Conservation (phyloP, 1,284 basidiomycete genomes). For the Porogramme epimiltina region DNA sequence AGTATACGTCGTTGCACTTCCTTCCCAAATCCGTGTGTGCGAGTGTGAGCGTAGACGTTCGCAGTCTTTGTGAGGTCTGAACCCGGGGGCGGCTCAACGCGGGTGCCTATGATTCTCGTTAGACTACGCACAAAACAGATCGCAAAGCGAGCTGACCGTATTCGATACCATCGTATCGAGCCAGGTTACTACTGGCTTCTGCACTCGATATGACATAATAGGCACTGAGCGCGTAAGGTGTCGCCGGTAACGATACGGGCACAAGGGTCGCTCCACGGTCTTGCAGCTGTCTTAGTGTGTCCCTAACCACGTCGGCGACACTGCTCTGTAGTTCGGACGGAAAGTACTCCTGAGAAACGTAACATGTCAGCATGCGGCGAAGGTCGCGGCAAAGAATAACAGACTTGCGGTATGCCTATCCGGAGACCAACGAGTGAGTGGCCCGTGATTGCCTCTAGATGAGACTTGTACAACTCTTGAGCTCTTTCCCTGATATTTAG, state of each 20-base stretch:
- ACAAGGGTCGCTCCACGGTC: slow-evolving; percentile 68
- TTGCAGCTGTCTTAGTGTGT: slow-evolving; percentile 52
- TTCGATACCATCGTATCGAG: slow-evolving; percentile 86
- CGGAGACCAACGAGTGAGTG: slow-evolving; percentile 45
- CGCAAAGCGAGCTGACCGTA: slow-evolving; percentile 49
- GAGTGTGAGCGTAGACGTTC: slow-evolving; percentile 58
- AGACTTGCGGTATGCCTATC: slow-evolving; percentile 57
- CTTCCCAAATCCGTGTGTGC: slow-evolving; percentile 73
- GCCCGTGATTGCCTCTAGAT: slow-evolving; percentile 17
- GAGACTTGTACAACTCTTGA: slow-evolving; percentile 14
- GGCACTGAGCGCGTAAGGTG: slow-evolving; percentile 81
- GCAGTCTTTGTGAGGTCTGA: slow-evolving; percentile 46
- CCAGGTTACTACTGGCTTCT: slow-evolving; percentile 93
- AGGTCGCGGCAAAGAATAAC: slow-evolving; percentile 12
- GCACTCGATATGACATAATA: slow-evolving; percentile 96
- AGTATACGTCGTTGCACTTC: slow-evolving; percentile 90
- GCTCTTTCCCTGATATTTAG: slow-evolving; percentile 41
- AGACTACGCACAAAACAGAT: not conserved
- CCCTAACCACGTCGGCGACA: slow-evolving; percentile 50
- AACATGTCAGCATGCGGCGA: not conserved
- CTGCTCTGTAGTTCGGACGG: slow-evolving; percentile 65
- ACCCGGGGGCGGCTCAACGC: slow-evolving; percentile 45
- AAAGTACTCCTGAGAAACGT: slow-evolving; percentile 70
- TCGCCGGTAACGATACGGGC: slow-evolving; percentile 79
- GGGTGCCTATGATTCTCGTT: slow-evolving; percentile 42